A percentile compares a stretch with the other conserved stretches of the same genome.
Evolutionary conservation across 1,284 basidiomycete species (phyloP).

Genomic region (Cerrena zonata): DNA sequence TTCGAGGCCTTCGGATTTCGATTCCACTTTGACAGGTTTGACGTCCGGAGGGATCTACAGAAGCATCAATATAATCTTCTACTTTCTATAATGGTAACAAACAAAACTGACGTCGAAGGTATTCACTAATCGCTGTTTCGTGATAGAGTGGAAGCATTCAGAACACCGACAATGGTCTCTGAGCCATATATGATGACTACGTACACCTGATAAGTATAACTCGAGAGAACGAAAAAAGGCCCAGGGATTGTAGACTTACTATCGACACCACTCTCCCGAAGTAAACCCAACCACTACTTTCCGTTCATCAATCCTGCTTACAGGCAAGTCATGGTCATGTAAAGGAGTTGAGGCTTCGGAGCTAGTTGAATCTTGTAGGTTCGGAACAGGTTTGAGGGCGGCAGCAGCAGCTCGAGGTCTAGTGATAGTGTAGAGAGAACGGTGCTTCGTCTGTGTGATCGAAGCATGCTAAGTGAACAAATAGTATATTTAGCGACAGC

Average conservation of each 20-base stretch:
- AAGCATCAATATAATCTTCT: too few relatives aligned
- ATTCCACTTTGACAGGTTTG: slow-evolving; percentile 54
- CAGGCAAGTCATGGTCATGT: slow-evolving; percentile 42
- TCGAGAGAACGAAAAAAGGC: not conserved
- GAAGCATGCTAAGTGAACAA: not conserved
- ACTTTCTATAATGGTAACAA: too few relatives aligned
- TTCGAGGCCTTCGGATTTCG: slow-evolving; percentile 61
- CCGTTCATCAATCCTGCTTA: slow-evolving; percentile 48
- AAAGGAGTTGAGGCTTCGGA: not conserved
- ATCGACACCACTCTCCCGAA: slow-evolving; percentile 59
- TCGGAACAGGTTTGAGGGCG: not conserved
- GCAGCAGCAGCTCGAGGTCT: not conserved
- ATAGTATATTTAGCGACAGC: too few relatives aligned
- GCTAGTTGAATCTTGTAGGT: not conserved
- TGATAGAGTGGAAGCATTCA: slow-evolving; percentile 81
- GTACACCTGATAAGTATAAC: not conserved
- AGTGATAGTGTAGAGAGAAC: not conserved
- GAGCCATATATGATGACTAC: slow-evolving; percentile 68
- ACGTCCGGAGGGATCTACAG: slow-evolving; percentile 74
- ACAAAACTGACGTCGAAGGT: slow-evolving; percentile 64
- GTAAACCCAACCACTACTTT: slow-evolving; percentile 68
- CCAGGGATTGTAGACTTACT: slow-evolving; percentile 41
- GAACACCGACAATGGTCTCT: slow-evolving; percentile 87
- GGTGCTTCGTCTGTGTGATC: not conserved
- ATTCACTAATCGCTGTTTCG: slow-evolving; percentile 85